Evolutionary conservation across 1,139 yeast species (phyloP).

Genomic region (Debaryomyces psychrophilus): DNA sequence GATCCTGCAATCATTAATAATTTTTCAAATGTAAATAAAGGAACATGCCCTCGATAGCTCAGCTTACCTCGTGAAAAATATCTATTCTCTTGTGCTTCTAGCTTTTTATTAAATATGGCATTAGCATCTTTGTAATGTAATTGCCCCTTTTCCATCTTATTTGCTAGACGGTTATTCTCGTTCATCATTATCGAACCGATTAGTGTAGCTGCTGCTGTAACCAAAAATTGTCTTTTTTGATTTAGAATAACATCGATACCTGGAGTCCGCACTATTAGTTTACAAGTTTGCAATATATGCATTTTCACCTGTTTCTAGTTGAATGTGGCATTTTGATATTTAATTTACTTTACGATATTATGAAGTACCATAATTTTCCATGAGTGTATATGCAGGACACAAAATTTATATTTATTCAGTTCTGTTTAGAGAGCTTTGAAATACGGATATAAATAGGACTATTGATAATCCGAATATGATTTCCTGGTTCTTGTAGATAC

Average conservation of each 20-base stretch:
- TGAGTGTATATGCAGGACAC: not conserved
- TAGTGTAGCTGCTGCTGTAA: conserved; percentile 18
- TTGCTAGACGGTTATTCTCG: conserved; percentile 56
- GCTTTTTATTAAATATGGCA: conserved; percentile 32
- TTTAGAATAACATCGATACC: not conserved
- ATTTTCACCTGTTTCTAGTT: not conserved
- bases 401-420: not conserved
- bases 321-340: not conserved
- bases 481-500: not conserved
- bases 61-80: conserved; percentile 47
- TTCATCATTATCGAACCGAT: conserved; percentile 43
- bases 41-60: conserved; percentile 80
- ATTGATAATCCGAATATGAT: conserved; percentile 6
- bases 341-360: too few relatives aligned
- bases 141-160: conserved; percentile 60
- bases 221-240: conserved; percentile 15
- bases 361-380: not conserved
- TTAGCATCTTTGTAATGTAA: conserved; percentile 47
- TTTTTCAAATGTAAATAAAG: conserved; percentile 67
- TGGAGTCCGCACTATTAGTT: not conserved
- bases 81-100: conserved; percentile 27
- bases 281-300: not conserved
- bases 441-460: conserved; percentile 1
- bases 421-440: conserved; percentile 4
- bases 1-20: conserved; percentile 68